These are phyloP conservation scores for Bipolaris cookei DNA, from an alignment of 2,329 filamentous ascomycete species.

Conservation along the genomic window DNA sequence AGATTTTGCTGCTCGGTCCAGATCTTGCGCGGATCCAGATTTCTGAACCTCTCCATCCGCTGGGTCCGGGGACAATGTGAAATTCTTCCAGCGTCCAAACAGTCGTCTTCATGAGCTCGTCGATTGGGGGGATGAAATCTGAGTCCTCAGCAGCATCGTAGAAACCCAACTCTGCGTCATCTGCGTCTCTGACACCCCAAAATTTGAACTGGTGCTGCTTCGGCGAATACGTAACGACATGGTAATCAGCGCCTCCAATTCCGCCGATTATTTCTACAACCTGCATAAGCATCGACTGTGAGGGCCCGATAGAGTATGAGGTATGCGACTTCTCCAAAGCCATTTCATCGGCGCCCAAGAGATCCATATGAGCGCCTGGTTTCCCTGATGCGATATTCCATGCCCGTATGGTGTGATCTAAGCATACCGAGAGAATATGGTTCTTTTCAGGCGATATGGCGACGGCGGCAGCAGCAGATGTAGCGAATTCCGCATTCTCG, in stretches of 20 bases:
- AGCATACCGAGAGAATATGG: constrained; percentile 77
- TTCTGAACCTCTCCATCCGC: constrained; percentile 50
- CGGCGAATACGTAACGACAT: constrained; percentile 84
- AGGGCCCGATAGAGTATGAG: constrained; percentile 78
- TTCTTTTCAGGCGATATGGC: constrained; percentile 55
- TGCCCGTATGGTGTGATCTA: constrained; percentile 86
- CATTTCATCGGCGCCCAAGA: constrained; percentile 66
- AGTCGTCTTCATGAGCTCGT: constrained; percentile 58
- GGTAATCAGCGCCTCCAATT: constrained; percentile 59
- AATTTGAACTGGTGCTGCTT: constrained; percentile 94
- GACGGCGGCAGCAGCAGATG: constrained; percentile 69
- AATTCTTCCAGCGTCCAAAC: constrained; percentile 60
- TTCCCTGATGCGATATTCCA: constrained; percentile 88
- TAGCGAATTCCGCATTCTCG: constrained; percentile 66
- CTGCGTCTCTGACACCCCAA: constrained; percentile 74
- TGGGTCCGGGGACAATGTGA: constrained; percentile 46
- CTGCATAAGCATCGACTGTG: constrained; percentile 76
- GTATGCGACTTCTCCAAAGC: constrained; percentile 69
- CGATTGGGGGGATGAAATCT: constrained; percentile 67
- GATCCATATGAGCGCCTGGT: constrained; percentile 76
- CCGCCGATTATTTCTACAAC: constrained; percentile 66
- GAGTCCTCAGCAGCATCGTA: constrained; percentile 72
- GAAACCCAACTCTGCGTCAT: constrained; percentile 64
- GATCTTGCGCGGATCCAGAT: constrained; percentile 61
- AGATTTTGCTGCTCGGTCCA: constrained; percentile 65